Evolutionary conservation across 192 early-diverging fungal species (phyloP), one percentile per base, ranked within the genome.

Genomic region (Entrophospora sp.): DNA sequence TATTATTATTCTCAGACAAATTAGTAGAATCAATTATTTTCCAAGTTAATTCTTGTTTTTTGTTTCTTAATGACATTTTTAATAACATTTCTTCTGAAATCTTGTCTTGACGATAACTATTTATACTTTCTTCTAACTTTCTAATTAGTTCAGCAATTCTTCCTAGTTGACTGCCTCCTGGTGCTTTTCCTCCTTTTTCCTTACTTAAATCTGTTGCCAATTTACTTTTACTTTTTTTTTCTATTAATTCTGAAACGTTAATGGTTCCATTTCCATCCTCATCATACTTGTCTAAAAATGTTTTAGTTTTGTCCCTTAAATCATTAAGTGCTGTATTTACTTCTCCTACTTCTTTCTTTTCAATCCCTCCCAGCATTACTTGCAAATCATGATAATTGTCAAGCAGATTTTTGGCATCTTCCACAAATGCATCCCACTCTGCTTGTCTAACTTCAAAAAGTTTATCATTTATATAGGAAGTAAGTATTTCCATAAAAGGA

Each of bases 341-440:
- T 32, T 14, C 25, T 6, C 36, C 32, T 58, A 35, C 16, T 18
- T 14, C 18, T 35, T 58, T n/a, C 18, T 52, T 25, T 52, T 27
- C 49, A 37, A 58, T 35, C n/a, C 16, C 35, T 58, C 35, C 13
- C 20, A 58, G n/a, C 14, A 58, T 58, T 34, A 28, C 56, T 58
- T 20, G 12, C 24, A 58, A 37, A 14, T 58, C 56, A 58, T 58
- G 56, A 38, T 58, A 58, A 58, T 58, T 58, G 35, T 58, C 32
- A 1, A 58, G 35, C 4, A 58, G 7, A 5, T 34, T 20, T n/a
- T 37, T 32, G 1, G 56, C 14, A 58, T 58, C 56, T 12, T 14
- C 36, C 14, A 38, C 14, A 58, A 58, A 58, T 58, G 31, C 56
- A 13, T 35, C 31, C 18, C 56, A 58, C 24, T 36, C 35, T 18